phyloP scores from a whole-genome alignment of 176 grass and related monocot genomes.

The Aegilops longissima region DNA sequence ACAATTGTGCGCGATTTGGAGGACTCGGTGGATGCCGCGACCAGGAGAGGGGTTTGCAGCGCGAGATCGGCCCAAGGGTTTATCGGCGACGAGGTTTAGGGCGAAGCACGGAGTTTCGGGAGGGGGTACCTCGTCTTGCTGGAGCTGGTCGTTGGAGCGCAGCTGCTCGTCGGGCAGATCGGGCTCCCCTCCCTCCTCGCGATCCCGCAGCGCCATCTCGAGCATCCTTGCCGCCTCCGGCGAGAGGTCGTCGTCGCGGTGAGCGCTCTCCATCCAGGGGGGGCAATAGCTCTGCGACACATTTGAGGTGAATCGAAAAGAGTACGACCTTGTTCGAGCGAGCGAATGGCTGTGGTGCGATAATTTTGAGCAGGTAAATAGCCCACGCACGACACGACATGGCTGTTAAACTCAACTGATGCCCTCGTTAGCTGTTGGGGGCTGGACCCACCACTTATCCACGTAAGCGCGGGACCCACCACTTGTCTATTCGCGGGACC shows the following conservation, averaged over 20 bases:
- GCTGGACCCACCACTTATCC: no score
- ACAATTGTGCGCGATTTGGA: not conserved
- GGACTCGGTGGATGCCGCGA: not conserved
- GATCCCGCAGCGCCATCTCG: not conserved
- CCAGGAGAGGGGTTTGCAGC: not conserved
- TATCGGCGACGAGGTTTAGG: not conserved
- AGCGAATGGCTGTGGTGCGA: no score
- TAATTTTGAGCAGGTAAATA: no score
- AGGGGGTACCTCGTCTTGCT: conserved; percentile 7
- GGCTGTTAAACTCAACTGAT: no score
- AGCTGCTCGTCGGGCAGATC: conserved; percentile 32
- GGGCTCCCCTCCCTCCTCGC: conserved; percentile 9
- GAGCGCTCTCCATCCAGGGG: not conserved
- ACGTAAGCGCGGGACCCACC: no score
- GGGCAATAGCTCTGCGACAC: no score
- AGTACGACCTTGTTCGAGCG: no score
- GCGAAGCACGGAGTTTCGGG: not conserved
- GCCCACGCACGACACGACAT: no score
- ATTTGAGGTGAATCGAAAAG: no score
- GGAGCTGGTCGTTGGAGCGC: conserved; percentile 35
- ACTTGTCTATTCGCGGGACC: no score
- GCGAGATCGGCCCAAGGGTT: not conserved
- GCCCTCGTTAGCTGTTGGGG: no score
- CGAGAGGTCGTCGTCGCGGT: not conserved
- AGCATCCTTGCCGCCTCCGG: conserved; percentile 10